These are phyloP conservation scores for Rhizopus arrhizus DNA, from an alignment of 371 early-diverging fungal genomes.

Conservation along the genomic window DNA sequence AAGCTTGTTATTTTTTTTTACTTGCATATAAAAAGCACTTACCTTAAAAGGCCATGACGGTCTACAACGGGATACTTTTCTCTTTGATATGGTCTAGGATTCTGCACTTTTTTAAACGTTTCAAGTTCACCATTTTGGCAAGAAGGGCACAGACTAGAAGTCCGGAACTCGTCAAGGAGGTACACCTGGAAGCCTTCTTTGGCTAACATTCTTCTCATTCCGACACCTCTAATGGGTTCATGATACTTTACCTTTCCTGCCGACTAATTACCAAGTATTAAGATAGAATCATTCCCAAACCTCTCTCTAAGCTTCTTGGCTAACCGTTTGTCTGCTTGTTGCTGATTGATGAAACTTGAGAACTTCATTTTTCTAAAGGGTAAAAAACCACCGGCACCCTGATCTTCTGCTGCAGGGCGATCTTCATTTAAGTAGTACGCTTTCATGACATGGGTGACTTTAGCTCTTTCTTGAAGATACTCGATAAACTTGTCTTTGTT, in stretches of 20 bases:
- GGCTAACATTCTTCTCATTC: background rate
- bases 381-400: background rate
- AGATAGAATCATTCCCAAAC: constrained; percentile 5
- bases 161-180: constrained; percentile 4
- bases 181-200: constrained; percentile 3
- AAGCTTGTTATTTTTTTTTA: background rate
- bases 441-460: background rate
- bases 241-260: constrained; percentile 2
- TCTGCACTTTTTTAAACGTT: background rate
- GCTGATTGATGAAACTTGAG: background rate
- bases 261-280: constrained; percentile 8
- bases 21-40: background rate
- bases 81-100: background rate
- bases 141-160: constrained; percentile 1
- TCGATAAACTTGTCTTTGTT: constrained; percentile 1
- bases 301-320: background rate
- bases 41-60: constrained; percentile 3
- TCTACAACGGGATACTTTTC: background rate
- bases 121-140: background rate
- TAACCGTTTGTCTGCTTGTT: background rate
- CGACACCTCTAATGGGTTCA: constrained; percentile 1
- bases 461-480: constrained; percentile 2
- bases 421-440: constrained; percentile 8
- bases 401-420: background rate
- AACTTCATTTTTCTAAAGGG: constrained; percentile 12